phyloP scores from a whole-genome alignment of 106 monocot species.

The Phalaenopsis aphrodite region DNA sequence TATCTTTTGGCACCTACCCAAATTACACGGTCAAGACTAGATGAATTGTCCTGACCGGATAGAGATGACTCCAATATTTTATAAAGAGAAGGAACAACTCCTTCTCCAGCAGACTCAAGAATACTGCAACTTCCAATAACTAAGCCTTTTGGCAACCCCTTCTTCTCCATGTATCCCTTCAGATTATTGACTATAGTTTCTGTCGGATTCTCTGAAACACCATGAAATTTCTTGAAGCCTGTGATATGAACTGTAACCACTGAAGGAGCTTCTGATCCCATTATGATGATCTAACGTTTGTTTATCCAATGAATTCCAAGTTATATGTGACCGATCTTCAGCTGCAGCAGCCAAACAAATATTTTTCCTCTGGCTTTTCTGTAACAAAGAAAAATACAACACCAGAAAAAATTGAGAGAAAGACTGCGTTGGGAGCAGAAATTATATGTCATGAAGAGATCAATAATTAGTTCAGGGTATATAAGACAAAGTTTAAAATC shows the following conservation, averaged over 20 bases:
- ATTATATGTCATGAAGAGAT: background rate
- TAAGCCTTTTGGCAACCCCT: constrained; percentile 65
- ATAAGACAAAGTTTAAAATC: background rate
- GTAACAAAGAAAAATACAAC: background rate
- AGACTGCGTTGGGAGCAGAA: background rate
- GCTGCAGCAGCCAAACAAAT: background rate
- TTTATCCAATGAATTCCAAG: constrained; percentile 1
- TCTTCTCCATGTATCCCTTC: constrained; percentile 58
- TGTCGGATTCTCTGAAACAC: constrained; percentile 89
- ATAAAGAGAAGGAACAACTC: constrained; percentile 57
- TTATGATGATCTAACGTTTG: constrained; percentile 8
- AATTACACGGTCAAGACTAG: constrained; percentile 35
- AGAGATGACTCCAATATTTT: constrained; percentile 53
- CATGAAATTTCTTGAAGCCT: constrained; percentile 94
- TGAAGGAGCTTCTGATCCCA: constrained; percentile 96
- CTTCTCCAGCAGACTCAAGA: constrained; percentile 89
- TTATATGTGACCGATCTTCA: background rate
- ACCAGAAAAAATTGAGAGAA: background rate
- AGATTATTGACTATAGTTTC: constrained; percentile 80
- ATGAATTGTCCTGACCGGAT: constrained; percentile 16
- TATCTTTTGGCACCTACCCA: constrained; percentile 36
- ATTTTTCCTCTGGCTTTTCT: background rate
- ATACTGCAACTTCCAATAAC: constrained; percentile 66
- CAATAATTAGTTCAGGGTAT: background rate
- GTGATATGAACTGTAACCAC: constrained; percentile 72